Evolutionary conservation across 352 stramenopile species (phyloP), one percentile per base, ranked within the genome.

Genomic region (Pythium volutum): DNA sequence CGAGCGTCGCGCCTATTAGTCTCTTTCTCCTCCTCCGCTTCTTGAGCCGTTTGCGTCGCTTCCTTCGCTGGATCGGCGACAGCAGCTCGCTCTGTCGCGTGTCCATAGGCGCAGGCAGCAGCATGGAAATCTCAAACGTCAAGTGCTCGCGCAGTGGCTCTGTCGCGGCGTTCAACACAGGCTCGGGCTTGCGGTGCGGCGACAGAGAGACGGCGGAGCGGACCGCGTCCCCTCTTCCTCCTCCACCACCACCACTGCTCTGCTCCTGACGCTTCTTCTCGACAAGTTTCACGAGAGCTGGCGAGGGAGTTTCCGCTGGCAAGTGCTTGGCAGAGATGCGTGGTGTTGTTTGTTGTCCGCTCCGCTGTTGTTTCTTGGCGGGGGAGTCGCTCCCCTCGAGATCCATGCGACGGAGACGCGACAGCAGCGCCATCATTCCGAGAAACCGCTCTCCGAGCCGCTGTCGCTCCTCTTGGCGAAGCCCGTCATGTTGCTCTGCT

Each of bases 61-160:
- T 66, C 50, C 76, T 71, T 4, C 79, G 62, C 5, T 64, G 66
- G 48, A 89, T 80, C 16, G 76, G 76, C 27, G 77, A 89, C 7
- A 74, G 69, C 38, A 89, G 52, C 36, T 69, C 55, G 39, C 69
- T 82, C 59, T 89, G 77, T 12, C 77, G 66, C 14, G 63, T 68
- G 51, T 87, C 74, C 12, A 87, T 59, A 3, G 79, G 77, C 10
- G 59, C 42, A 12, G 79, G 79, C 18, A 89, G 68, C 25, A 89
- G 36, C 74, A 84, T 81, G 42, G 73, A 81, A 31, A 89, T 84
- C 58, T 89, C 72, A 31, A 83, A 84, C 27, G 77, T 89, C n/a
- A 89, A 55, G 34, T 75, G 67, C 23, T 71, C 63, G 9, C 67
- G 75, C 18, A 89, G 69, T 16, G 76, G 59, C 34, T 59, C 65